These are phyloP conservation scores for Fraxinus sp. DNA, from an alignment of 305 asterid species.

Conservation along the genomic window DNA sequence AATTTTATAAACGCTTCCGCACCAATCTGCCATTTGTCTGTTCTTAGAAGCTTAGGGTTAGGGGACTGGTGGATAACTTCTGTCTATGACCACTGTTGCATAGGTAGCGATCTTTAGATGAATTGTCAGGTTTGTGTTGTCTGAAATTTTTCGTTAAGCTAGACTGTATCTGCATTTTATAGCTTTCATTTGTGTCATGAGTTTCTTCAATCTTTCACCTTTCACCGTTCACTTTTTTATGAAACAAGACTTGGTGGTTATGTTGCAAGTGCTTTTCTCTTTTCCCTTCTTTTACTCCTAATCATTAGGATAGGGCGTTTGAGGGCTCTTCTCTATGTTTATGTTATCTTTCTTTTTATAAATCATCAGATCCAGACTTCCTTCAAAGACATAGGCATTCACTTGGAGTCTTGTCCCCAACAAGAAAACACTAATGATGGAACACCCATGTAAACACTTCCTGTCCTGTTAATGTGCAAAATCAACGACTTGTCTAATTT, in stretches of 20 bases:
- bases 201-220: not conserved
- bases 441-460: not conserved
- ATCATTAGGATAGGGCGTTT: not conserved
- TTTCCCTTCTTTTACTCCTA: not conserved
- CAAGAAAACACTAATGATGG: not conserved
- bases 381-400: not conserved
- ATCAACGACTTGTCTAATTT: constrained; percentile 6
- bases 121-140: not conserved
- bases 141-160: not conserved
- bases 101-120: not conserved
- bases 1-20: not conserved
- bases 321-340: not conserved
- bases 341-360: not conserved
- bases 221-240: not conserved
- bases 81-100: not conserved
- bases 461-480: constrained; percentile 14
- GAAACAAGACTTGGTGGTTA: not conserved
- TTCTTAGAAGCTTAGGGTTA: not conserved
- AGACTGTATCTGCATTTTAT: not conserved
- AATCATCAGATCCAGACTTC: not conserved
- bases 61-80: not conserved
- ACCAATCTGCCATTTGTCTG: not conserved
- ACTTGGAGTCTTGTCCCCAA: not conserved
- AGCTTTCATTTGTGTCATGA: not conserved
- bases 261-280: not conserved